A percentile compares a stretch with the other conserved stretches of the same genome.
phyloP scores from a whole-genome alignment of 805 yeast species.

The Spathaspora arborariae region DNA sequence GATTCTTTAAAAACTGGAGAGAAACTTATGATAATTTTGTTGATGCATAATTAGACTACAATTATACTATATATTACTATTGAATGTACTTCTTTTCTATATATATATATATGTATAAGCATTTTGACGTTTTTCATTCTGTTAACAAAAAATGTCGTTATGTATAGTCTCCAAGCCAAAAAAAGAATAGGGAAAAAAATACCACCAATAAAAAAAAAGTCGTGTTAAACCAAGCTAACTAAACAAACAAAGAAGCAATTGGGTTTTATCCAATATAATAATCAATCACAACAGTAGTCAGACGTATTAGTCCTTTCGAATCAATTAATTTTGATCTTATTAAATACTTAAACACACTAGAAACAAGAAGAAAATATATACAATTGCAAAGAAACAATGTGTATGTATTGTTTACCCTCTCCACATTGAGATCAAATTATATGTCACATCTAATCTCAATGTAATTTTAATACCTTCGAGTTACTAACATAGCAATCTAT shows the following conservation, averaged over 20 bases:
- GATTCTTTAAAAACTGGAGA: conserved; percentile 69
- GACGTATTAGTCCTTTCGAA: neutral
- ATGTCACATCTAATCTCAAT: neutral
- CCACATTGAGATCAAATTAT: neutral
- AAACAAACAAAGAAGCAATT: neutral
- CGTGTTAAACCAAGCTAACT: neutral
- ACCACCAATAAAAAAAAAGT: neutral
- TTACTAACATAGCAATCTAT: neutral
- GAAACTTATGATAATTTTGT: conserved; percentile 49
- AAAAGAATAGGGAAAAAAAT: neutral
- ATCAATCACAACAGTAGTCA: neutral
- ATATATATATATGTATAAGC: no score
- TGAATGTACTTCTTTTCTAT: no score
- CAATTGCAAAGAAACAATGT: neutral
- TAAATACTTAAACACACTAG: neutral
- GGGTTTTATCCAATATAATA: neutral
- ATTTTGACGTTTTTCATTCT: no score
- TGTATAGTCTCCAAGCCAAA: neutral
- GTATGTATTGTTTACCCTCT: neutral
- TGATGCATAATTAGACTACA: conserved; percentile 27
- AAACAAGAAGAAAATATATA: neutral
- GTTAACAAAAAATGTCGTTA: neutral
- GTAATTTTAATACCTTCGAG: neutral
- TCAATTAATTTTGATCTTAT: neutral
- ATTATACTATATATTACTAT: no score